Percentiles rank a stretch among this genome's conserved stretches.
phyloP scores from a whole-genome alignment of 345 rosid species.

The Microcos paniculata region DNA sequence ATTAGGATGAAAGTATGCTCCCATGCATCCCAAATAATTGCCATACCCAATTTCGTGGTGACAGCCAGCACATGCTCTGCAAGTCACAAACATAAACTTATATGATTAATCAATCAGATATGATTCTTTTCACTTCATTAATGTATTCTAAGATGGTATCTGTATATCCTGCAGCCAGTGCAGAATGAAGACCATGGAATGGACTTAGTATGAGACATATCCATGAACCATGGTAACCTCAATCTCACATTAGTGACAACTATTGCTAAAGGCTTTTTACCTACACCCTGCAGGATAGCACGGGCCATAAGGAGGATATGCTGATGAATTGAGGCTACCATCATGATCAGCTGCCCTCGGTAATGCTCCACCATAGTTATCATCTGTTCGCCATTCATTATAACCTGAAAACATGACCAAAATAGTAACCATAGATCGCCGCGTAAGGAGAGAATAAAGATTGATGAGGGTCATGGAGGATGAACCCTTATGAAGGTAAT shows the following conservation, averaged over 20 bases:
- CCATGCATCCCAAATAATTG: slow-evolving; percentile 86
- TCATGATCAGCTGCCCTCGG: slow-evolving; percentile 44
- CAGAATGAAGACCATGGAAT: not conserved
- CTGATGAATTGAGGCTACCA: slow-evolving; percentile 37
- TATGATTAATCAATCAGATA: not conserved
- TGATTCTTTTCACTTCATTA: not conserved
- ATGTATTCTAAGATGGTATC: not conserved
- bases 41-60: slow-evolving; percentile 57
- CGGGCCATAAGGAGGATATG: slow-evolving; percentile 53
- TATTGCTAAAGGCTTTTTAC: slow-evolving; percentile 32
- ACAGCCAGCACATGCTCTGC: slow-evolving; percentile 84
- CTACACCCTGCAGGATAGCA: slow-evolving; percentile 46
- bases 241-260: not conserved
- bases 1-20: slow-evolving; percentile 76
- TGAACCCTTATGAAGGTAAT: not conserved
- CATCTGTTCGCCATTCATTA: slow-evolving; percentile 41
- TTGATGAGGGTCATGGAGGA: not conserved
- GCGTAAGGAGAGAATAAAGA: not conserved
- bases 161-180: not conserved
- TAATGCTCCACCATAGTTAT: slow-evolving; percentile 35
- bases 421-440: not conserved
- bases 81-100: slow-evolving; percentile 16
- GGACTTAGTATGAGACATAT: too few species aligned
- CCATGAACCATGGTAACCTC: too few species aligned
- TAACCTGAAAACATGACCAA: slow-evolving; percentile 35